Base-by-base conservation (phyloP, 495 filamentous ascomycete genomes). In the Poronia punctata region DNA sequence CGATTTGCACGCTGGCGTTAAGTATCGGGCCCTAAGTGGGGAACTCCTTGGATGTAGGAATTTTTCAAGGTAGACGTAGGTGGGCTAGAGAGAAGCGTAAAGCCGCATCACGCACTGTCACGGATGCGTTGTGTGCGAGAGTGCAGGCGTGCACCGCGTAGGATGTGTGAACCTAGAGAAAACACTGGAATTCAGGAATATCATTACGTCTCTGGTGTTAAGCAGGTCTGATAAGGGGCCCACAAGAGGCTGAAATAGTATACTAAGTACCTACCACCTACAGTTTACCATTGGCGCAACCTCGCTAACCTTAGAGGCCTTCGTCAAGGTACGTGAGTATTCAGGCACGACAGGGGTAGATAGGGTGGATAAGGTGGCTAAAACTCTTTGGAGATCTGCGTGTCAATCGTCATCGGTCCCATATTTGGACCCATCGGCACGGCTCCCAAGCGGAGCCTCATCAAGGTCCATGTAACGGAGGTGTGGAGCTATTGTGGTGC, bases 191-290 rank as follows among this genome's bases (percentile, higher is more conserved):
- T 5, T 7, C 1, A 7, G 7, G 38, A 20, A 14, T 19, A 40
- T 40, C 38, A 29, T 32, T 40, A 31, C 27, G 38, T 29, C 17
- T 19, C 24, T 15, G 8, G 38, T 23, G 1, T 24, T 17, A 21
- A 40, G 38, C 18, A 32, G 32, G 38, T 22, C 15, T 16, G 38
- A 41, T 34, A 41, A 41, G 38, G 6, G 29, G 15, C 21, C 26
- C 38, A 26, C 29, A 41, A 12, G 38, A 41, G 38, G 38, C 38
- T 41, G 38, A 41, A 41, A 18, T 28, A 17, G n/a, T n/a, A n/a
- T n/a, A n/a, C n/a, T n/a, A n/a, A n/a, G n/a, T n/a, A n/a, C n/a
- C n/a, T n/a, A n/a, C n/a, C n/a, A n/a, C n/a, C n/a, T n/a, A n/a
- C n/a, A n/a, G n/a, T n/a, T n/a, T n/a, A n/a, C n/a, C n/a, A n/a